phyloP scores from a whole-genome alignment of 2,329 filamentous ascomycete genomes.

The Colletotrichum sublineola region DNA sequence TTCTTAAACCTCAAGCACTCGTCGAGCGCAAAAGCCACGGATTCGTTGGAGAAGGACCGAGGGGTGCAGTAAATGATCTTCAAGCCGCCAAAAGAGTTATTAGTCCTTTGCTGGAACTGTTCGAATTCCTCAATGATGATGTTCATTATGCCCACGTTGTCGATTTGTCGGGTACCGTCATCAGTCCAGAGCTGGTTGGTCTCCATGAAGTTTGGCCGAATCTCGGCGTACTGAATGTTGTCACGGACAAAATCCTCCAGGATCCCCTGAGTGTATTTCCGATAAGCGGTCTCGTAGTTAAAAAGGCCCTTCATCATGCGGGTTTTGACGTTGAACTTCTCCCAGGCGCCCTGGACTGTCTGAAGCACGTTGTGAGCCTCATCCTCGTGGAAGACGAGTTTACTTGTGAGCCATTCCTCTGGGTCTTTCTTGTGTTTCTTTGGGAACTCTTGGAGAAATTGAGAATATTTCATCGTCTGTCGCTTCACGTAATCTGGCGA shows the following conservation, averaged over 20 bases:
- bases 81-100: conserved; percentile 69
- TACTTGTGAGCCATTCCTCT: conserved; percentile 70
- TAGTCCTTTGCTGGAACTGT: conserved; percentile 57
- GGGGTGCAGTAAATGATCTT: conserved; percentile 81
- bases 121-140: conserved; percentile 70
- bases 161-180: conserved; percentile 65
- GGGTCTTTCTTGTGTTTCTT: conserved; percentile 47
- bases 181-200: conserved; percentile 72
- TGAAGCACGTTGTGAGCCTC: conserved; percentile 69
- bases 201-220: conserved; percentile 77
- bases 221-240: conserved; percentile 78
- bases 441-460: conserved; percentile 56
- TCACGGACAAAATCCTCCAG: conserved; percentile 74
- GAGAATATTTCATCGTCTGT: conserved; percentile 58
- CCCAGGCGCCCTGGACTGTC: conserved; percentile 67
- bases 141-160: conserved; percentile 71
- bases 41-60: conserved; percentile 64
- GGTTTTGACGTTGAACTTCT: conserved; percentile 76
- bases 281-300: conserved; percentile 74
- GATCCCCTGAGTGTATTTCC: conserved; percentile 69
- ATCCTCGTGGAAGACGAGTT: conserved; percentile 72
- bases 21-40: conserved; percentile 66
- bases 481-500: conserved; percentile 59
- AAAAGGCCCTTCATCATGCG: conserved; percentile 80
- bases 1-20: conserved; percentile 74